These are phyloP conservation scores for Ilyonectria robusta DNA, from an alignment of 2,329 filamentous ascomycete genomes.

Conservation along the genomic window DNA sequence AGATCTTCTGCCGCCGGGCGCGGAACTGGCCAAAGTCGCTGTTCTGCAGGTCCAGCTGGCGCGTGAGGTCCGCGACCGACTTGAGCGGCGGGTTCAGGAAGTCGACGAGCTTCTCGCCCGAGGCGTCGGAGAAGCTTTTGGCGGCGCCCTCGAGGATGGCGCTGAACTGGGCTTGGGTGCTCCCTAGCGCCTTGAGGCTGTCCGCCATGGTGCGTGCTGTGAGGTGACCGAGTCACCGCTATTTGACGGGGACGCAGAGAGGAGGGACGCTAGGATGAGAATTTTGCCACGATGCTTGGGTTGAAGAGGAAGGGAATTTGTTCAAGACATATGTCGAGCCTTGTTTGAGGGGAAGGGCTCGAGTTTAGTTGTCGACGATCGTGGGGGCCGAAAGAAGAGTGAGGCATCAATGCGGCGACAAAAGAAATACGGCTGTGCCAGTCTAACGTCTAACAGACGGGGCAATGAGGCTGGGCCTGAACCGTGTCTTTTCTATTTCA, in stretches of 20 bases:
- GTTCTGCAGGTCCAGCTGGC: conserved; percentile 54
- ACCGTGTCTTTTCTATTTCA: neutral
- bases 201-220: conserved; percentile 10
- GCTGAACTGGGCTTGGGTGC: conserved; percentile 42
- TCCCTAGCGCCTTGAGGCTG: conserved; percentile 1
- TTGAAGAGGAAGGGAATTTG: neutral
- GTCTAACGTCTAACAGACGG: neutral
- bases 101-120: conserved; percentile 48
- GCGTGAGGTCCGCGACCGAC: conserved; percentile 51
- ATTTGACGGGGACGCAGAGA: neutral
- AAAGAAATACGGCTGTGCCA: neutral
- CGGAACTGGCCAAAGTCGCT: conserved; percentile 55
- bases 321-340: neutral
- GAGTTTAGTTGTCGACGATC: neutral
- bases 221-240: conserved; percentile 6
- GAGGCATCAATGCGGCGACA: neutral
- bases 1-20: conserved; percentile 52
- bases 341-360: neutral
- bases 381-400: neutral
- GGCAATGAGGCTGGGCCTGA: neutral
- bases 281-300: neutral
- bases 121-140: conserved; percentile 50
- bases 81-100: conserved; percentile 53
- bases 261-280: neutral
- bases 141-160: conserved; percentile 54